Evolutionary conservation across 345 rosid species (phyloP).

Genomic region (Excoecaria agallocha): DNA sequence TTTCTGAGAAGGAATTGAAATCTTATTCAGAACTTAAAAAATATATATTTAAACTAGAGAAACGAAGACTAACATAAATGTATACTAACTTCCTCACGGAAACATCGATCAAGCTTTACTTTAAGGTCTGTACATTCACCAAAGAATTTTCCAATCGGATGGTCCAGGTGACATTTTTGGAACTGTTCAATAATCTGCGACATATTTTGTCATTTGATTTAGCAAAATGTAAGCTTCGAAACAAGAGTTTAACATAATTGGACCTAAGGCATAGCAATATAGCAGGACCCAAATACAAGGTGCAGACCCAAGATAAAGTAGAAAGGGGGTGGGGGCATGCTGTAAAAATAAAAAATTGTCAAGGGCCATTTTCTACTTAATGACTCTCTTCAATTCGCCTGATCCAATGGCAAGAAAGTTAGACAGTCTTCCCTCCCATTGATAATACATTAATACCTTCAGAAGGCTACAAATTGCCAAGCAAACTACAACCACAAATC

Average conservation of each 20-base stretch:
- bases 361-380: too few species aligned
- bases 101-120: constrained; percentile 80
- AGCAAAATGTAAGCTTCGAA: neutral
- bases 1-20: constrained; percentile 50
- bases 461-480: neutral
- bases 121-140: constrained; percentile 85
- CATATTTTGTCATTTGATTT: neutral
- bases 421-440: neutral
- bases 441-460: neutral
- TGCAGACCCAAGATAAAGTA: too few species aligned
- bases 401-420: neutral
- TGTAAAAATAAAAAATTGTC: too few species aligned
- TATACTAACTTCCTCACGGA: constrained; percentile 67
- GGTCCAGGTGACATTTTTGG: constrained; percentile 82
- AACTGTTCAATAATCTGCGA: constrained; percentile 79
- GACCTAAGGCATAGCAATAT: neutral
- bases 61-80: neutral
- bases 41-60: neutral
- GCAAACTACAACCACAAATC: neutral
- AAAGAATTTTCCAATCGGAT: constrained; percentile 77
- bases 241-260: neutral
- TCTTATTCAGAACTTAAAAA: neutral
- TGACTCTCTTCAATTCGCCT: too few species aligned
- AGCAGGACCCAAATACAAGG: neutral
- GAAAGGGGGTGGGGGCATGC: too few species aligned